phyloP scores from a whole-genome alignment of 768 basidiomycete genomes.

The Amanita fuliginea region DNA sequence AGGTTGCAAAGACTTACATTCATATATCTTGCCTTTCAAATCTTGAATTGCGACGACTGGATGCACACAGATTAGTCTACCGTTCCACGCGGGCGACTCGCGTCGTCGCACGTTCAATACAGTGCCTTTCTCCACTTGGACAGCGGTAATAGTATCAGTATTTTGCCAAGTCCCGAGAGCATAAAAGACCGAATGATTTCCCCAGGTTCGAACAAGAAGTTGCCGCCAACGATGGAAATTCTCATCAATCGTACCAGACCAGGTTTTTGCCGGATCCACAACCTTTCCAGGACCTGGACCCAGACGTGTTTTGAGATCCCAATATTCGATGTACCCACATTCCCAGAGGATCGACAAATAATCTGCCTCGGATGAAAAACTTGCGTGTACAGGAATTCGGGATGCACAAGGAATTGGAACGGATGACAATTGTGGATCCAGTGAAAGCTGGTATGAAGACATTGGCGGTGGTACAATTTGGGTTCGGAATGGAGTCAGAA shows the following conservation, averaged over 20 bases:
- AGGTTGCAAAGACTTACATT: constrained; percentile 21
- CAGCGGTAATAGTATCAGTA: constrained; percentile 22
- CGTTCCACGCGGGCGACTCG: constrained; percentile 27
- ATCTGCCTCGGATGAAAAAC: constrained; percentile 50
- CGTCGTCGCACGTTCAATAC: constrained; percentile 9
- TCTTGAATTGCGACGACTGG: constrained; percentile 26
- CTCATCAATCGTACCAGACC: constrained; percentile 20
- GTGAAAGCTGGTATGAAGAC: constrained; percentile 49
- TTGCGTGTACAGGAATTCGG: constrained; percentile 53
- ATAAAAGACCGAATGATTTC: constrained; percentile 13
- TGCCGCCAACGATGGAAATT: constrained; percentile 22
- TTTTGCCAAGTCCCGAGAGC: constrained; percentile 28
- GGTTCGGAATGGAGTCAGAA: constrained; percentile 86
- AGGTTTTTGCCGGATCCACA: constrained; percentile 40
- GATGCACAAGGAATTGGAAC: constrained; percentile 9
- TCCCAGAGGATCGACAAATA: constrained; percentile 61
- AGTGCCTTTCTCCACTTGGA: constrained; percentile 14
- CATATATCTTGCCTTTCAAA: constrained; percentile 33
- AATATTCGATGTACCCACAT: constrained; percentile 56
- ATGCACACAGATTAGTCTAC: constrained; percentile 30
- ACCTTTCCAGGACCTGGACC: constrained; percentile 44
- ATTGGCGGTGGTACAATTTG: constrained; percentile 99
- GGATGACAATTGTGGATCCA: constrained; percentile 14
- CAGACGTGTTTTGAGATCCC: constrained; percentile 55
- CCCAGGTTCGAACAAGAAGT: constrained; percentile 11